phyloP scores from a whole-genome alignment of 495 filamentous ascomycete species.

The Sphaerosporella brunnea region DNA sequence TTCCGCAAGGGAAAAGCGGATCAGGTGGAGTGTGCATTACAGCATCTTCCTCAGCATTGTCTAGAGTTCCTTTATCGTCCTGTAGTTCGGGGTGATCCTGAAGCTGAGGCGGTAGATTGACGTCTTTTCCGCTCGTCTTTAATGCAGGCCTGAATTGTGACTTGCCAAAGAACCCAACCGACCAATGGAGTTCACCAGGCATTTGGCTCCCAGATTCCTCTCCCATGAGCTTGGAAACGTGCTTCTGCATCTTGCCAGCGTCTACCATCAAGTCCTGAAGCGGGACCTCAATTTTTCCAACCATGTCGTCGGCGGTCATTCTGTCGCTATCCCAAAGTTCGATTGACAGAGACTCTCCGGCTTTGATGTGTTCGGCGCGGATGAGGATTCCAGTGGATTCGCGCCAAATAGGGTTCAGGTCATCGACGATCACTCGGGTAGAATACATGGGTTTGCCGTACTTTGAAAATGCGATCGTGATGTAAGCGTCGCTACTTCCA shows the following conservation, averaged over 20 bases:
- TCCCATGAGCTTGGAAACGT: conserved; percentile 67
- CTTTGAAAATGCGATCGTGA: conserved; percentile 51
- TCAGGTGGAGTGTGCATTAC: conserved; percentile 82
- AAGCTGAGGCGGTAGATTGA: conserved; percentile 50
- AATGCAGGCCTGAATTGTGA: conserved; percentile 67
- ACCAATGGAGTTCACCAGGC: conserved; percentile 89
- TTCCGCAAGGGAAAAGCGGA: conserved; percentile 78
- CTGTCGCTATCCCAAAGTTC: conserved; percentile 87
- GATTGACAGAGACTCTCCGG: conserved; percentile 75
- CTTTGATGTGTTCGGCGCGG: conserved; percentile 75
- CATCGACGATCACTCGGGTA: conserved; percentile 83
- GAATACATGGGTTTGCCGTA: conserved; percentile 98
- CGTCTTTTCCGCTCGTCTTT: conserved; percentile 69
- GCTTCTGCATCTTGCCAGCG: conserved; percentile 76
- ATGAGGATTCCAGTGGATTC: conserved; percentile 77
- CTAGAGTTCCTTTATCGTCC: conserved; percentile 71
- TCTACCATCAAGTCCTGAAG: conserved; percentile 87
- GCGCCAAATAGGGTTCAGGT: conserved; percentile 85
- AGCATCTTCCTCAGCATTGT: conserved; percentile 58
- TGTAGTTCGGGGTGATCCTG: conserved; percentile 60
- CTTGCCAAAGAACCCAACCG: conserved; percentile 85
- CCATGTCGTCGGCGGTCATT: conserved; percentile 76
- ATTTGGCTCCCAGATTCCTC: conserved; percentile 68
- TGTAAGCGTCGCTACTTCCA: conserved; percentile 60
- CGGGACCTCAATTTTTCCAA: conserved; percentile 71